These are phyloP conservation scores for Penicillium bialowiezense DNA, from an alignment of 495 filamentous ascomycete species.

Conservation along the genomic window DNA sequence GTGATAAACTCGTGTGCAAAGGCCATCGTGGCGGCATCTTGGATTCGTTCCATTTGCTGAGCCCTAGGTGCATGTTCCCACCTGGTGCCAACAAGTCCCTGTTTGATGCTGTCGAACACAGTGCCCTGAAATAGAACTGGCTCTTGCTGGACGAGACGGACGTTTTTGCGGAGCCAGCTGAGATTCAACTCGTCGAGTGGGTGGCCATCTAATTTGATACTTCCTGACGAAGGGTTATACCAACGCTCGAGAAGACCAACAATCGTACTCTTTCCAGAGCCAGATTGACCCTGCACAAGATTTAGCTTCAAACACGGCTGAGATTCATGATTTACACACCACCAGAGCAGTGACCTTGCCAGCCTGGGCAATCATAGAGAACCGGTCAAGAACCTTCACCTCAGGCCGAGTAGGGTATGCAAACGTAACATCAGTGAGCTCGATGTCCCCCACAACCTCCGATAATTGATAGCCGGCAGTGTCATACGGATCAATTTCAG, in stretches of 20 bases:
- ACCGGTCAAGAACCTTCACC: background rate
- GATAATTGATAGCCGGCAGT: background rate
- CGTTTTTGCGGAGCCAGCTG: conserved; percentile 75
- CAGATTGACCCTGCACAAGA: conserved; percentile 53
- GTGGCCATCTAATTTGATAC: conserved; percentile 42
- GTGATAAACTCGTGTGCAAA: conserved; percentile 41
- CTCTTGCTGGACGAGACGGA: conserved; percentile 62
- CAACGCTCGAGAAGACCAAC: conserved; percentile 61
- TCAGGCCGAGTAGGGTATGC: background rate
- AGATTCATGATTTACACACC: no score
- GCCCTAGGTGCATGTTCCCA: conserved; percentile 48
- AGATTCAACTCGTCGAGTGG: conserved; percentile 64
- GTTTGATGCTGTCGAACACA: conserved; percentile 73
- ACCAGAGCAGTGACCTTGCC: conserved; percentile 47
- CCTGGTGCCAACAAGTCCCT: conserved; percentile 65
- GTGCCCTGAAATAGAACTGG: conserved; percentile 62
- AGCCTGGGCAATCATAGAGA: background rate
- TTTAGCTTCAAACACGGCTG: no score
- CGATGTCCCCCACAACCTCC: background rate
- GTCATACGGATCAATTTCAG: background rate
- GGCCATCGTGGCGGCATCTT: conserved; percentile 62
- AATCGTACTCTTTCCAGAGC: conserved; percentile 65
- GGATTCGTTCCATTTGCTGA: conserved; percentile 38
- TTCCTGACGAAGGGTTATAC: conserved; percentile 53
- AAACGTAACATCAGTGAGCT: background rate